Conservation (phyloP, 2,329 filamentous ascomycete species). For the Penicillium palitans region DNA sequence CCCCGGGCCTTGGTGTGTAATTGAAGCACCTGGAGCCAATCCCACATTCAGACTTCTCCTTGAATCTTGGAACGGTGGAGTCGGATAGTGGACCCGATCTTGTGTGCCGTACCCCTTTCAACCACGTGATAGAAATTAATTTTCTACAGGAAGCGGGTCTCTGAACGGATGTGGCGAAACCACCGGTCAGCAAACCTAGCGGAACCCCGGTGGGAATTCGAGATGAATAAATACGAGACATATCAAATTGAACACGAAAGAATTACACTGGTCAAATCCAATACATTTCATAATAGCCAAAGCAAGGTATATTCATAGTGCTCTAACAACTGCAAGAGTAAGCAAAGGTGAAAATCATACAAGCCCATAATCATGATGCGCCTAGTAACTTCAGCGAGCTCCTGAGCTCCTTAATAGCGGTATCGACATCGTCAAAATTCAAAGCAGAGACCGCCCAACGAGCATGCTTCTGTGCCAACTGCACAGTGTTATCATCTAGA, state of each 20-base stretch:
- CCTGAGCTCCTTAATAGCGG: conserved; percentile 80
- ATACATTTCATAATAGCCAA: background rate
- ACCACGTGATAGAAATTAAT: background rate
- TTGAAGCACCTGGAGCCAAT: background rate
- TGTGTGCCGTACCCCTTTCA: background rate
- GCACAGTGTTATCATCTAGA: conserved; percentile 70
- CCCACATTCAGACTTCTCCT: background rate
- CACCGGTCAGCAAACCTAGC: background rate
- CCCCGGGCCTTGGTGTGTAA: background rate
- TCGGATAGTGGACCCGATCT: background rate
- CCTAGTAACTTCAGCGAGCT: conserved; percentile 72
- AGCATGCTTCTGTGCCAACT: conserved; percentile 88
- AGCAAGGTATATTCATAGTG: conserved; percentile 1
- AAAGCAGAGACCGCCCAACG: conserved; percentile 95
- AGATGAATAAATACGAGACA: background rate
- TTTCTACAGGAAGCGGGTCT: background rate
- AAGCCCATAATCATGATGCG: conserved; percentile 38
- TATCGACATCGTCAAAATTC: conserved; percentile 93
- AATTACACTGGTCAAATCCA: background rate
- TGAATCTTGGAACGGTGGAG: background rate
- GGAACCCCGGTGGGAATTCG: background rate
- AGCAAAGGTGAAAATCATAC: background rate
- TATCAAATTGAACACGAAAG: background rate
- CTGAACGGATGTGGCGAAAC: background rate
- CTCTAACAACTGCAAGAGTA: background rate